Conservation (phyloP, 2,329 filamentous ascomycete species). For the Ceratocystis huliohia region DNA sequence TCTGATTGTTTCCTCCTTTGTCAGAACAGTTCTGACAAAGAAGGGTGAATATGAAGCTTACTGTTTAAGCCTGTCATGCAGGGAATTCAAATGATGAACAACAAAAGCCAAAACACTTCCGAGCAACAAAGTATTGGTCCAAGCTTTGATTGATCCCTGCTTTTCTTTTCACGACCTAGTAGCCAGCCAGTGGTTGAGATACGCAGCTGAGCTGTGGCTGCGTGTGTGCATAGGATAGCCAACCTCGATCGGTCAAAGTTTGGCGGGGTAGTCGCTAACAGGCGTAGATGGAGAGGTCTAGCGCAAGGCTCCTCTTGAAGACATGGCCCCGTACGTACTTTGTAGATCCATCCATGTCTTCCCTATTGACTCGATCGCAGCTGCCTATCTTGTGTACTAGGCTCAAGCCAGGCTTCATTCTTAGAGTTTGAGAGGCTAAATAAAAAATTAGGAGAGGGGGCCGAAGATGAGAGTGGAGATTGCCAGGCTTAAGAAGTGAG, state of each 20-base stretch:
- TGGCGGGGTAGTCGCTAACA: no score
- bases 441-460: background rate
- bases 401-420: background rate
- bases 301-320: background rate
- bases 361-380: background rate
- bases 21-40: background rate
- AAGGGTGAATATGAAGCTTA: background rate
- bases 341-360: background rate
- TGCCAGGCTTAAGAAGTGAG: no score
- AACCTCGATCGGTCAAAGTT: no score
- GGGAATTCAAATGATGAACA: constrained; percentile 7
- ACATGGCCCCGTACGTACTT: background rate
- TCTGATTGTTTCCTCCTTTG: background rate
- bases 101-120: constrained; percentile 5
- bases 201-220: no score
- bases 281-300: background rate
- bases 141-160: constrained; percentile 2
- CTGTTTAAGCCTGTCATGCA: background rate
- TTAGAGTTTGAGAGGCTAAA: background rate
- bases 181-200: no score
- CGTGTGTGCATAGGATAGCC: no score
- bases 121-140: constrained; percentile 3
- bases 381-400: background rate
- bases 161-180: no score
- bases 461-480: no score